phyloP scores from a whole-genome alignment of 192 early-diverging fungal species.

The Thamnidium elegans region DNA sequence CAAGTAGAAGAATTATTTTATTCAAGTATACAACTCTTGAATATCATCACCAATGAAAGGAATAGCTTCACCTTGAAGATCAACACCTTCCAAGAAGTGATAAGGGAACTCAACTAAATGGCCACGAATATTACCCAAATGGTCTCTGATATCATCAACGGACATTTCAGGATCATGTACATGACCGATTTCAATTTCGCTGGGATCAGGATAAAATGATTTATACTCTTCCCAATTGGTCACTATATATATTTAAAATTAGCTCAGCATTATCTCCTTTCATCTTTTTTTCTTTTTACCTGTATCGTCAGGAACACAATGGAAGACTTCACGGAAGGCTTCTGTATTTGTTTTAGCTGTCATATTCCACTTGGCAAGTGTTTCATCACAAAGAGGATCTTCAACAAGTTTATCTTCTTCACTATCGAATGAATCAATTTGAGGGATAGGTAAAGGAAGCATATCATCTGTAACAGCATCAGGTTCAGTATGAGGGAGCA shows the following conservation, averaged over 20 bases:
- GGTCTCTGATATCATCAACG: constrained; percentile 37
- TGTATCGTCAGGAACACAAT: constrained; percentile 80
- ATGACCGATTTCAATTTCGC: constrained; percentile 45
- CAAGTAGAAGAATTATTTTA: no score
- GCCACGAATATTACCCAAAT: constrained; percentile 44
- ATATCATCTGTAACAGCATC: constrained; percentile 35
- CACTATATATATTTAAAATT: constrained; percentile 35
- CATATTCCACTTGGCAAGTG: constrained; percentile 59
- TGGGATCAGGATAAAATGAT: constrained; percentile 44
- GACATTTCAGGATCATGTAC: constrained; percentile 44
- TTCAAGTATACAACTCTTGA: constrained; percentile 37
- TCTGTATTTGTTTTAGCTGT: constrained; percentile 66
- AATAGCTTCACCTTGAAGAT: constrained; percentile 42
- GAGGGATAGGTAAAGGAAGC: constrained; percentile 31
- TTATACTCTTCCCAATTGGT: constrained; percentile 52
- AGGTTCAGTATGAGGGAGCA: constrained; percentile 48
- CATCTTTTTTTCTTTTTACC: constrained; percentile 23
- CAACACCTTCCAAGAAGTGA: constrained; percentile 45
- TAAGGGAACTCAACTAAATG: constrained; percentile 57
- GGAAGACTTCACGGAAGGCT: constrained; percentile 78
- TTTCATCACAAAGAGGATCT: constrained; percentile 69
- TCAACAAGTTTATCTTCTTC: constrained; percentile 43
- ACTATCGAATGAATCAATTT: constrained; percentile 27
- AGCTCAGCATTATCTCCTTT: constrained; percentile 18
- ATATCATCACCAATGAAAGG: constrained; percentile 28